These are phyloP conservation scores for Wallacemonas sp. DNA, from an alignment of 208 protist genomes.

Conservation along the genomic window DNA sequence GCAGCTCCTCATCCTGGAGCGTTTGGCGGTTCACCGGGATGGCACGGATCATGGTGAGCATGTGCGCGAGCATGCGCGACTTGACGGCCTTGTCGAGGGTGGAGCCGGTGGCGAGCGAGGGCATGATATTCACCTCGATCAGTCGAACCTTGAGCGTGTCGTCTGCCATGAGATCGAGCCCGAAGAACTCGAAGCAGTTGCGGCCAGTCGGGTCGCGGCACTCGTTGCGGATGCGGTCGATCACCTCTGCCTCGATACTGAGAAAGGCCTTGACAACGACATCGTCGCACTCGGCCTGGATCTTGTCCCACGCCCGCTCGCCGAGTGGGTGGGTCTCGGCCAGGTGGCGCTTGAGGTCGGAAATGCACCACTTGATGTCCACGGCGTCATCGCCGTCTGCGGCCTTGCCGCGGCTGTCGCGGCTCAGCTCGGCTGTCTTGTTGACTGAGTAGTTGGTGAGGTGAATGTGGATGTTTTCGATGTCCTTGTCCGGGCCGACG, in stretches of 20 bases:
- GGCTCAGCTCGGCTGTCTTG: slow-evolving; percentile 87
- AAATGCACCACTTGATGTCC: slow-evolving; percentile 92
- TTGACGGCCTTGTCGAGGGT: slow-evolving; percentile 89
- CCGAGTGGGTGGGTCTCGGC: slow-evolving; percentile 51
- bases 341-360: slow-evolving; percentile 73
- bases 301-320: slow-evolving; percentile 52
- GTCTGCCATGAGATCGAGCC: slow-evolving; percentile 89
- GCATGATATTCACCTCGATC: slow-evolving; percentile 94
- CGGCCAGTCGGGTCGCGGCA: slow-evolving; percentile 71
- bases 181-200: slow-evolving; percentile 92
- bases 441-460: slow-evolving; percentile 98
- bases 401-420: slow-evolving; percentile 62
- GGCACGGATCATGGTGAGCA: slow-evolving; percentile 82
- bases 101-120: slow-evolving; percentile 82
- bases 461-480: slow-evolving; percentile 92
- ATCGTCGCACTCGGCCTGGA: slow-evolving; percentile 73
- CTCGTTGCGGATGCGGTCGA: slow-evolving; percentile 59
- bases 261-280: slow-evolving; percentile 92
- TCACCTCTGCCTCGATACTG: slow-evolving; percentile 84
- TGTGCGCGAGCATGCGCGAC: slow-evolving; percentile 81
- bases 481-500: slow-evolving; percentile 64
- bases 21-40: slow-evolving; percentile 71
- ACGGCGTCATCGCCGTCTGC: slow-evolving; percentile 69
- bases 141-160: slow-evolving; percentile 72
- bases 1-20: slow-evolving; percentile 14